Conservation (phyloP, 306 rosid species). For the Trichosanthes truncata region DNA sequence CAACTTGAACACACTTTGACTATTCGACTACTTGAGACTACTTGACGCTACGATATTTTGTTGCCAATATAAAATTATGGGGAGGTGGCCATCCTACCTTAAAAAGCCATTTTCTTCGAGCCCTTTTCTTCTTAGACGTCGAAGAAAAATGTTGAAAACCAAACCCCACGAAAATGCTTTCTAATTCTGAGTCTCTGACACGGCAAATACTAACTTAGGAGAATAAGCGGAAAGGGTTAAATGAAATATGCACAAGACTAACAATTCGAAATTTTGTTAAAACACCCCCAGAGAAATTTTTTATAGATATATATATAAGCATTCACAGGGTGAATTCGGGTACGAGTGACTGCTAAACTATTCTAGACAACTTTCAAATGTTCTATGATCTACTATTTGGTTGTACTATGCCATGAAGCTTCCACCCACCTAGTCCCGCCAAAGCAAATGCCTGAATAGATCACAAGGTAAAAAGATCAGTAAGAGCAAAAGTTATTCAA, state of each 20-base stretch:
- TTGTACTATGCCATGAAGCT: constrained; percentile 81
- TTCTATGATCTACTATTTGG: constrained; percentile 42
- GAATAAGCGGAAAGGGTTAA: neutral
- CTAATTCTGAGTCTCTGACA: neutral
- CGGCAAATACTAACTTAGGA: neutral
- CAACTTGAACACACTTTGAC: too few species aligned
- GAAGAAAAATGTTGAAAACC: neutral
- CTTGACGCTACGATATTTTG: too few species aligned
- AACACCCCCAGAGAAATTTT: neutral
- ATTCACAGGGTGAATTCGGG: neutral
- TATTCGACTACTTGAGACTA: too few species aligned
- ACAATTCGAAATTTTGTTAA: neutral
- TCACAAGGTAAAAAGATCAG: neutral
- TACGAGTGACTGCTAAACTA: neutral
- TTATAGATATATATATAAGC: neutral
- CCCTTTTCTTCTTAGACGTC: too few species aligned
- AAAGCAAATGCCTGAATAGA: constrained; percentile 67
- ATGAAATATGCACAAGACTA: neutral
- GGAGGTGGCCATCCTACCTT: too few species aligned
- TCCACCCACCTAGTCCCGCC: constrained; percentile 98
- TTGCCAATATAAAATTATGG: too few species aligned
- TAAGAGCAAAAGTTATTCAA: neutral
- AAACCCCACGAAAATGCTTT: neutral
- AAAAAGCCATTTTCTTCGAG: too few species aligned
- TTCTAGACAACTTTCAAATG: neutral